Evolutionary conservation across 371 early-diverging fungal genomes (phyloP).

Genomic region (Capniomyces stellatus): DNA sequence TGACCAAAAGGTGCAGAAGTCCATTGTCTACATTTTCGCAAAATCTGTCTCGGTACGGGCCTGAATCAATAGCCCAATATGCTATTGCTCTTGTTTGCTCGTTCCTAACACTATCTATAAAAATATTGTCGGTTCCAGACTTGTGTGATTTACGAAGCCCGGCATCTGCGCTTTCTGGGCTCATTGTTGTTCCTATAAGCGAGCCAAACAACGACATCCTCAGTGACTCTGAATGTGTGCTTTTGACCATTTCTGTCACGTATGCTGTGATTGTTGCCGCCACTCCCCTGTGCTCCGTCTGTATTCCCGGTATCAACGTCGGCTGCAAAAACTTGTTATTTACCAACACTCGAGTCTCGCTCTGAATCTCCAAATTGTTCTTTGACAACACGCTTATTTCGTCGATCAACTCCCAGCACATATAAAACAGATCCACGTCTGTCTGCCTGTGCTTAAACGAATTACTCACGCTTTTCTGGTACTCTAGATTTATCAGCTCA

Average conservation of each 20-base stretch:
- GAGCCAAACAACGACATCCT: slow-evolving; percentile 15
- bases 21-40: slow-evolving; percentile 4
- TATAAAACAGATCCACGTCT: slow-evolving; percentile 20
- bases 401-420: slow-evolving; percentile 25
- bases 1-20: slow-evolving; percentile 10
- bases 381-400: slow-evolving; percentile 8
- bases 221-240: slow-evolving; percentile 12
- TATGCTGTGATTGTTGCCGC: slow-evolving; percentile 16
- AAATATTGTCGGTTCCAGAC: slow-evolving; percentile 15
- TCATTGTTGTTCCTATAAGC: slow-evolving; percentile 13
- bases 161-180: slow-evolving; percentile 3
- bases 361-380: background rate
- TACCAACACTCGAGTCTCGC: background rate
- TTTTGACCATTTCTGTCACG: slow-evolving; percentile 13
- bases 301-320: background rate
- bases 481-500: background rate
- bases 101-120: slow-evolving; percentile 17
- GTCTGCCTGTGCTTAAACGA: background rate
- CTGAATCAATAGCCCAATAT: background rate
- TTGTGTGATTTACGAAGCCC: slow-evolving; percentile 12
- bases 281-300: background rate
- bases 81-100: slow-evolving; percentile 11
- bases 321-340: background rate
- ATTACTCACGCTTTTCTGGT: background rate
- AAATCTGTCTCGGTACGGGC: no score